Evolutionary conservation across 1,284 basidiomycete species (phyloP), one percentile per base, ranked within the genome.

Genomic region (Schizophyllum amplum): DNA sequence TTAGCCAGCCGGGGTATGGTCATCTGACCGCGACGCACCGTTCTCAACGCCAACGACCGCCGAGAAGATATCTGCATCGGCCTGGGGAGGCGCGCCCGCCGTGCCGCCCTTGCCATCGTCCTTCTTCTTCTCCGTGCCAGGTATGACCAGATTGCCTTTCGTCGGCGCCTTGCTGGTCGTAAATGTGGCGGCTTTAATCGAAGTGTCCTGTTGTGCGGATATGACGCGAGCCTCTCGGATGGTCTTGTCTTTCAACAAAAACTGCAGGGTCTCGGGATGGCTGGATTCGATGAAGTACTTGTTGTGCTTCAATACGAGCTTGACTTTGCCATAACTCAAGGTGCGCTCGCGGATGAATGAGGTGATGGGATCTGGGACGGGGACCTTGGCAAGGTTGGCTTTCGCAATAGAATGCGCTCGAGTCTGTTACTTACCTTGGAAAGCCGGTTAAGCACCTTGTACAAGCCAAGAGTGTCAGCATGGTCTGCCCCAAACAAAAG

Each of bases 261-360:
- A 76, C 65, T 96, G 89, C 22, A 98, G 77, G 21, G 92, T 94
- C 59, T 96, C 93, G 1, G 94, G 92, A 66, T 96, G 91, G 59
- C 84, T 89, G 20, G 92, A 95, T 71, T 98, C 95, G 63, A 98
- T 90, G 63, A 83, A 96, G 71, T 98, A 97, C 65, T 90, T 92
- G 77, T 98, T 98, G 70, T 97, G 90, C 70, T 98, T 98, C 62
- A 98, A 76, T 4, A 98, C 95, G 51, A 98, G 84, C 68, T 97
- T 95, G 70, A 98, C 92, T 75, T 98, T 98, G 57, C 95, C 95
- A 67, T 97, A 98, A 54, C 92, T 95, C 58, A 92, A 73, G 0
- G 95, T 98, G 63, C 94, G 88, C 60, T 92, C 88, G 60, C 89
- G 86, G 62, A 98, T 98, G 66, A 94, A 92, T 17, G 78, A 75